Conservation (phyloP, 495 filamentous ascomycete species). For the Xylaria flabelliformis region DNA sequence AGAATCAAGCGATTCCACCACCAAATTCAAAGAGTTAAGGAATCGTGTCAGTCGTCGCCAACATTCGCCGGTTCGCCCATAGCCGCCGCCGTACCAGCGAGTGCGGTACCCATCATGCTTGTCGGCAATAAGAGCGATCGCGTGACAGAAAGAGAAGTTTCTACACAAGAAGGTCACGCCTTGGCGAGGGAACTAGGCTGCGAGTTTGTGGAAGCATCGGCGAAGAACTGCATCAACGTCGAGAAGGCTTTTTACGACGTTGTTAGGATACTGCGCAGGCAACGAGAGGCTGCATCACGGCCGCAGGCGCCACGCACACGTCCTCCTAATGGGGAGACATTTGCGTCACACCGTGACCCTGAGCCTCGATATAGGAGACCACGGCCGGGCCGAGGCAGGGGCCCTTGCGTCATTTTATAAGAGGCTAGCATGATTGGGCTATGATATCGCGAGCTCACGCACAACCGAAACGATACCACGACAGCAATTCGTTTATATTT, state of each 20-base stretch:
- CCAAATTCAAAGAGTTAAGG: constrained; percentile 97
- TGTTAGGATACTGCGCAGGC: constrained; percentile 83
- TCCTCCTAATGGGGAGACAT: constrained; percentile 26
- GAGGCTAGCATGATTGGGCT: constrained; percentile 16
- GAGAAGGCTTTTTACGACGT: constrained; percentile 99
- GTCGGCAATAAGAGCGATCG: constrained; percentile 98
- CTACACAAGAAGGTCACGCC: constrained; percentile 92
- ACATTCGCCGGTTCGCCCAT: constrained; percentile 68
- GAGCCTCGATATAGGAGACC: constrained; percentile 13
- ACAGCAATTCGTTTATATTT: constrained; percentile 23
- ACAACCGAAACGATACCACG: constrained; percentile 25
- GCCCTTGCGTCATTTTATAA: constrained; percentile 47
- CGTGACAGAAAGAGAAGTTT: constrained; percentile 93
- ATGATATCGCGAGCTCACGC: constrained; percentile 22
- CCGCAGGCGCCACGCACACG: constrained; percentile 41
- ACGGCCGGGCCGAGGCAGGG: constrained; percentile 8
- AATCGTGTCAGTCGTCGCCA: constrained; percentile 82
- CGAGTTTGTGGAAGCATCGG: constrained; percentile 97
- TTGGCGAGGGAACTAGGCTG: constrained; percentile 91
- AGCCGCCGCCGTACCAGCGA: constrained; percentile 56
- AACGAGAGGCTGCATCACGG: constrained; percentile 65
- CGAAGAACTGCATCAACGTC: constrained; percentile 99
- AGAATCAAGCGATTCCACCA: constrained; percentile 95
- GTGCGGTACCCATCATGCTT: constrained; percentile 92
- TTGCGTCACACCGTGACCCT: not conserved